phyloP scores from a whole-genome alignment of 2,329 filamentous ascomycete species.

The Pyricularia grisea region DNA sequence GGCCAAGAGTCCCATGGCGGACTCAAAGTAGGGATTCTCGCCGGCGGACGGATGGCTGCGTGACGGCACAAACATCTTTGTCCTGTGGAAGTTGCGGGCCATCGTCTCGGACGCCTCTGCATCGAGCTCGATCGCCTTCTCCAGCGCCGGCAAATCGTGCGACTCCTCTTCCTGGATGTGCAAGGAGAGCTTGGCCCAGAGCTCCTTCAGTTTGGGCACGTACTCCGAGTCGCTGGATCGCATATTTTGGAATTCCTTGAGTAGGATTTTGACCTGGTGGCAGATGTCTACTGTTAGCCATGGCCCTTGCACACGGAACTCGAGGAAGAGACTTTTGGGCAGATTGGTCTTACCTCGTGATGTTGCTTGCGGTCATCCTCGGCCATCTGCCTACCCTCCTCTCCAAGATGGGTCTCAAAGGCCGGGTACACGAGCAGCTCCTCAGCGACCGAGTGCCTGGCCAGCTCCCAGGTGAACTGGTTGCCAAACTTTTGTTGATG shows the following conservation, averaged over 20 bases:
- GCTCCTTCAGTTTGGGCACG: slow-evolving; percentile 26
- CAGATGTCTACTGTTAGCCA: slow-evolving; percentile 21
- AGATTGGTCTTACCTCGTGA: slow-evolving; percentile 15
- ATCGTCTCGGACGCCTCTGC: slow-evolving; percentile 21
- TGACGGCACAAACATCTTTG: slow-evolving; percentile 43
- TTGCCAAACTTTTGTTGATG: slow-evolving; percentile 26
- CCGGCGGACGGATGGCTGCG: slow-evolving; percentile 35
- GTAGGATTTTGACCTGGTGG: neutral
- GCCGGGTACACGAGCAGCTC: slow-evolving; percentile 45
- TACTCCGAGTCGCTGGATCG: slow-evolving; percentile 22
- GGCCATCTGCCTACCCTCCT: slow-evolving; percentile 30
- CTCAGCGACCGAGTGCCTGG: slow-evolving; percentile 36
- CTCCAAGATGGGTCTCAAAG: slow-evolving; percentile 34
- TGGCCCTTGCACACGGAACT: too few relatives aligned
- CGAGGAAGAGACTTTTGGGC: neutral
- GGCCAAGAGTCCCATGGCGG: neutral
- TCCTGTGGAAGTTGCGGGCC: slow-evolving; percentile 34
- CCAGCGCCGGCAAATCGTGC: slow-evolving; percentile 37
- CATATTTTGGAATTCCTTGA: neutral
- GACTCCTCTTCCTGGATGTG: slow-evolving; percentile 43
- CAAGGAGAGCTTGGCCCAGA: slow-evolving; percentile 26
- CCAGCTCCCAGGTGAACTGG: slow-evolving; percentile 36
- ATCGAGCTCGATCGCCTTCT: slow-evolving; percentile 25
- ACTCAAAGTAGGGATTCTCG: neutral
- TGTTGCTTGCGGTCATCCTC: slow-evolving; percentile 39